phyloP scores from a whole-genome alignment of 768 basidiomycete species.

The Suillus occidentalis region DNA sequence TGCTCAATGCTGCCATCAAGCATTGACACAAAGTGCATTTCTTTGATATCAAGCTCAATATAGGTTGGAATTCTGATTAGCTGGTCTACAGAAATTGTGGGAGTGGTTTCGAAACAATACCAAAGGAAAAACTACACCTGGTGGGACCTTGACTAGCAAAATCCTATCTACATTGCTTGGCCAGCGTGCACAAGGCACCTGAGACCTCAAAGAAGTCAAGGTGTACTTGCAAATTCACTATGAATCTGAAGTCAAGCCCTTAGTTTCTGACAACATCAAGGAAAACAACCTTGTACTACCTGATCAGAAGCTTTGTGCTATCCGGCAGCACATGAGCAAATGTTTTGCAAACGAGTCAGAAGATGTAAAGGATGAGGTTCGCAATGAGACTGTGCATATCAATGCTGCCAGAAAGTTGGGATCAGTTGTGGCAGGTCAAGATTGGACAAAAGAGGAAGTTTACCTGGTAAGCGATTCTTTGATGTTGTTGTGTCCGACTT shows the following conservation, averaged over 20 bases:
- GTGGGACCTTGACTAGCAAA: neutral
- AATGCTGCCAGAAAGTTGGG: too few relatives aligned
- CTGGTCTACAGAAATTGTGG: neutral
- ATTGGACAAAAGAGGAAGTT: too few relatives aligned
- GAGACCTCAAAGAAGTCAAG: neutral
- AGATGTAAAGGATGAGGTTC: too few relatives aligned
- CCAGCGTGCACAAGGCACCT: neutral
- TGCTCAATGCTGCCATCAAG: neutral
- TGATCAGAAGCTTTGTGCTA: neutral
- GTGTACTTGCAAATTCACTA: conserved; percentile 2
- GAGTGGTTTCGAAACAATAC: neutral
- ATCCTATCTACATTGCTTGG: neutral
- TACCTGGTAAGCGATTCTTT: too few relatives aligned
- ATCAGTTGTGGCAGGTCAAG: too few relatives aligned
- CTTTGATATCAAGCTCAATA: neutral
- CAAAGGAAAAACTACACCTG: neutral
- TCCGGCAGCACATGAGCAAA: neutral
- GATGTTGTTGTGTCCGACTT: too few relatives aligned
- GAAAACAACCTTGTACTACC: neutral
- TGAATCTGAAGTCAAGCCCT: neutral
- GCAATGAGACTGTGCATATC: too few relatives aligned
- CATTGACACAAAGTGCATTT: neutral
- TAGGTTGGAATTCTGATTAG: neutral
- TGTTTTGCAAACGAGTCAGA: too few relatives aligned
- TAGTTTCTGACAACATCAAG: neutral